Evolutionary conservation across 148 eudicot genomes (phyloP).

Genomic region (Persicaria maculosa): DNA sequence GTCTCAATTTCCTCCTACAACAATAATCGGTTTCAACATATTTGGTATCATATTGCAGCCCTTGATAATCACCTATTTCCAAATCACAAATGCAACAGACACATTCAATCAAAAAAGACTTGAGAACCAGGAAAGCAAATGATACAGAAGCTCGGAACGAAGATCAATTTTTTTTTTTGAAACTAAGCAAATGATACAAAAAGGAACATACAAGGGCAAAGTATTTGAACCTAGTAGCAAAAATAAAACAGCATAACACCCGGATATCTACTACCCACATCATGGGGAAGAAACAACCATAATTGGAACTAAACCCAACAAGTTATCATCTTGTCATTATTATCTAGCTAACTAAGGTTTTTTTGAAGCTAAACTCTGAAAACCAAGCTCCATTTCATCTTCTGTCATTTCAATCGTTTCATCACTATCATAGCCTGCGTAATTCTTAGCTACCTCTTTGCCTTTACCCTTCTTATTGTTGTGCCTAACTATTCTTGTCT

Average conservation of each 20-base stretch:
- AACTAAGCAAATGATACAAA: too few relatives aligned
- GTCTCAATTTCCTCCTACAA: too few relatives aligned
- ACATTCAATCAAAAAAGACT: too few relatives aligned
- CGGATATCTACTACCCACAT: not conserved
- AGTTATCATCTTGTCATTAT: not conserved
- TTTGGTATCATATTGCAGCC: too few relatives aligned
- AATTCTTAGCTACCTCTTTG: conserved; percentile 15
- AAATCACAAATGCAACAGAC: too few relatives aligned
- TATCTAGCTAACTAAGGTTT: not conserved
- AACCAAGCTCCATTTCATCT: conserved; percentile 76
- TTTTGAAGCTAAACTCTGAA: conserved; percentile 33
- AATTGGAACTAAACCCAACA: not conserved
- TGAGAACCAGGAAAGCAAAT: too few relatives aligned
- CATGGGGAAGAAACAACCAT: not conserved
- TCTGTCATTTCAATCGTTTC: conserved; percentile 92
- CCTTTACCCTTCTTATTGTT: conserved; percentile 21
- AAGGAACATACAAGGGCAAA: not conserved
- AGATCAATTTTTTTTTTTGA: too few relatives aligned
- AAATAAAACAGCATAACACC: not conserved
- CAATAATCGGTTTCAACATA: too few relatives aligned
- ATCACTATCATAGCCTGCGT: conserved; percentile 57
- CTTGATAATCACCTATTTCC: too few relatives aligned
- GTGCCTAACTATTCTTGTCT: conserved; percentile 19
- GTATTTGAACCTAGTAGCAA: not conserved
- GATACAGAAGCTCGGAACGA: too few relatives aligned